Base-by-base conservation (phyloP, 371 early-diverging fungal genomes). In the Circinella minor region DNA sequence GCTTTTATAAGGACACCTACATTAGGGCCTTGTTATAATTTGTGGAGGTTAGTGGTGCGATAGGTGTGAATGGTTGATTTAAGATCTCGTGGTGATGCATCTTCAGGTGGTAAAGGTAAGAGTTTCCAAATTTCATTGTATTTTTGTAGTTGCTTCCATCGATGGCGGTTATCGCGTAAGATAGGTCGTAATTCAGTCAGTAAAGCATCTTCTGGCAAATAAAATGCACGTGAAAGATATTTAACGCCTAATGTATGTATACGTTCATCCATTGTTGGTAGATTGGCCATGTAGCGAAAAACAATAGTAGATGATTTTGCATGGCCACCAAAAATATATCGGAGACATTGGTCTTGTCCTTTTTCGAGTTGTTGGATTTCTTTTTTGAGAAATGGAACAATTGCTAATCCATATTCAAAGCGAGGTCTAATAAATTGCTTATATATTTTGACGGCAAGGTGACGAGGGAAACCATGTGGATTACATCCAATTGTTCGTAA, bases 301-400 rank as follows among this genome's bases (percentile, higher is more conserved):
- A 74, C 67, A 13, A 18, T 62, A 15, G 74, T 74, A 3, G 74
- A 72, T 0, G 74, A 43, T 3, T 61, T 69, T 3, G 17, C 34
- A 54, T 68, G 73, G 0, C 73, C 69, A 11, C 73, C 72, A 13
- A 71, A 70, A 3, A 55, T 61, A 49, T 66, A 59, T 4, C 74
- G 62, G 0, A 77, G 59, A 36, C 74, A 74, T 14, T 11, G 37
- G 43, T 68, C 66, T 55, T 74, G 78, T 0, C 46, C 43, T 7
- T 51, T 14, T 51, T 65, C 65, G 0, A 65, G 37, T 18, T 17
- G 10, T 55, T 55, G 9, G 11, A 55, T 17, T 55, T 55, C 20
- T 17, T 17, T 27, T 55, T 55, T 55, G 3, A 6, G 5, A 27
- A 13, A 59, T 0, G 34, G 14, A 1, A 6, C 7, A 43, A 68